Conservation (phyloP, 352 stramenopile species). For the Thalassiosira hispida region DNA sequence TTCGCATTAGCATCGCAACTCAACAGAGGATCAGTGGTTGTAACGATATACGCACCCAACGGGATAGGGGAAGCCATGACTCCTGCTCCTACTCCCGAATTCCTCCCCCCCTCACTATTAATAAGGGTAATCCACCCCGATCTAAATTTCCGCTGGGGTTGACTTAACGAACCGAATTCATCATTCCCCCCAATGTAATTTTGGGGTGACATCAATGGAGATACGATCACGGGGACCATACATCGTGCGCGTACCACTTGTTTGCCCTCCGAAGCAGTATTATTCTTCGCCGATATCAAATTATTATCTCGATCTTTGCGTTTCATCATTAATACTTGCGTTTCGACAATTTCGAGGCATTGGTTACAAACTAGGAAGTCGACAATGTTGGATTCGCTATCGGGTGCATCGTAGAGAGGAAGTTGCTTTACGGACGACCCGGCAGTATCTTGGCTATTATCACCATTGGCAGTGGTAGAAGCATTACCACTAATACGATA, state of each 20-base stretch:
- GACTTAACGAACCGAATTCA: neutral
- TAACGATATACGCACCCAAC: conserved; percentile 37
- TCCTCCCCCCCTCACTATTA: neutral
- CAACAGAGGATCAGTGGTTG: conserved; percentile 3
- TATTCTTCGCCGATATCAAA: neutral
- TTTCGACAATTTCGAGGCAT: conserved; percentile 51
- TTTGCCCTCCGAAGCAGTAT: neutral
- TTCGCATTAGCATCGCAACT: conserved; percentile 32
- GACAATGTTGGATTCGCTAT: conserved; percentile 31
- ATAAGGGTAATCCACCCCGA: conserved; percentile 48
- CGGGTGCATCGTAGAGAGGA: conserved; percentile 15
- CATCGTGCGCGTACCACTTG: conserved; percentile 40
- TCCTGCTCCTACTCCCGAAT: neutral
- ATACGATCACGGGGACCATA: conserved; percentile 34
- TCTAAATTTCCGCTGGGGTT: conserved; percentile 38
- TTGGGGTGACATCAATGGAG: conserved; percentile 2
- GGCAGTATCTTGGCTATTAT: neutral
- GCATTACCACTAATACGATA: conserved; percentile 23
- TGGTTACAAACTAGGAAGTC: conserved; percentile 24
- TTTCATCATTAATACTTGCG: conserved; percentile 38
- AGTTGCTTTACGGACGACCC: conserved; percentile 12
- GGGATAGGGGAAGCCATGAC: conserved; percentile 21
- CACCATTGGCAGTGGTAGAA: neutral
- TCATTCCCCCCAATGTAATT: neutral
- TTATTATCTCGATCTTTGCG: conserved; percentile 8